phyloP scores from a whole-genome alignment of 371 early-diverging fungal genomes.

The Rhizomucor pusillus region DNA sequence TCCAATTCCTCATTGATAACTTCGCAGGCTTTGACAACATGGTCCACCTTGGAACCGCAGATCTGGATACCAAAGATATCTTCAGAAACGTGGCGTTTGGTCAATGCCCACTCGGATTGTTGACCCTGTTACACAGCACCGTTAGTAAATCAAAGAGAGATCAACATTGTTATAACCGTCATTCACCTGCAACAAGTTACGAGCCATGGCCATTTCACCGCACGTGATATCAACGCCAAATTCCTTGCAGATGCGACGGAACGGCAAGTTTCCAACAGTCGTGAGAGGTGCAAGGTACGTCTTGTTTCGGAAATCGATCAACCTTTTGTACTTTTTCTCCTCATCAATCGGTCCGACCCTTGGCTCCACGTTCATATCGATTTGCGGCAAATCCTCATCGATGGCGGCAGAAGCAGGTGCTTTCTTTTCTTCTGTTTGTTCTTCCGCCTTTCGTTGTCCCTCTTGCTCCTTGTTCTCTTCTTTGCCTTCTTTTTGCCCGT shows the following conservation, averaged over 20 bases:
- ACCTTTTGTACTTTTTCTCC: slow-evolving; percentile 30
- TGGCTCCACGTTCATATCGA: slow-evolving; percentile 16
- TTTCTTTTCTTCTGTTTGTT: slow-evolving; percentile 1
- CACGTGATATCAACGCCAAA: slow-evolving; percentile 97
- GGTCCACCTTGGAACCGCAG: slow-evolving; percentile 68
- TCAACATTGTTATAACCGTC: too few relatives aligned
- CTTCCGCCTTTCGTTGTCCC: not conserved
- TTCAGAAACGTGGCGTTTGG: slow-evolving; percentile 85
- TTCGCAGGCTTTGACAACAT: slow-evolving; percentile 66
- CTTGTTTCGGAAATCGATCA: slow-evolving; percentile 84
- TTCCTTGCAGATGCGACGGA: slow-evolving; percentile 89
- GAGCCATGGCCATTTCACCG: slow-evolving; percentile 92
- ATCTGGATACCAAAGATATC: slow-evolving; percentile 91
- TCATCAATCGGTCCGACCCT: slow-evolving; percentile 43
- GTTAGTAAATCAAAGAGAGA: too few relatives aligned
- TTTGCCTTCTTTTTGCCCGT: slow-evolving; percentile 6
- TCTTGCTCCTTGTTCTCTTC: not conserved
- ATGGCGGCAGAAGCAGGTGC: slow-evolving; percentile 3
- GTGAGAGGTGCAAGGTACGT: slow-evolving; percentile 96
- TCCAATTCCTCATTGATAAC: slow-evolving; percentile 63
- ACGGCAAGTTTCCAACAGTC: slow-evolving; percentile 96
- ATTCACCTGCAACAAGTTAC: slow-evolving; percentile 59
- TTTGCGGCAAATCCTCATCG: slow-evolving; percentile 13
- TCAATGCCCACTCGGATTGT: slow-evolving; percentile 84
- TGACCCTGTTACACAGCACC: too few relatives aligned